Conservation (phyloP, 345 rosid genomes). For the Brassica juncea region DNA sequence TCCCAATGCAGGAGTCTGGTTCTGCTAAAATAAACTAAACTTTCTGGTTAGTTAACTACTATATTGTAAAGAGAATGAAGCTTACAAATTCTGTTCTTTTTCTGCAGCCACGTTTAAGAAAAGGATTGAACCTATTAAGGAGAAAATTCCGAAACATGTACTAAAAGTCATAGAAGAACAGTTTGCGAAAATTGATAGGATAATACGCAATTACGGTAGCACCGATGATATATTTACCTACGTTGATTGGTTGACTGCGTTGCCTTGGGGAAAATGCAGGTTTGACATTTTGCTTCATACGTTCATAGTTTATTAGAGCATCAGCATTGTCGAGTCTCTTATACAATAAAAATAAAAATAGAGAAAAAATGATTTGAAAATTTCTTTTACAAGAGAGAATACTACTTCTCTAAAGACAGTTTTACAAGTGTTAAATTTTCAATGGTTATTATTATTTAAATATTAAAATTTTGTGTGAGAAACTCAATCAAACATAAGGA, state of each 20-base stretch:
- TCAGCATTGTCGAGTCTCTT: not conserved
- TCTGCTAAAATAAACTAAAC: slow-evolving; percentile 78
- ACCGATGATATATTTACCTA: not conserved
- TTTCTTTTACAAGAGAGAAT: not conserved
- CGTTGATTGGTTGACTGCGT: not conserved
- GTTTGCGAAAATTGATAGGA: not conserved
- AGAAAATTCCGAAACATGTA: slow-evolving; percentile 78
- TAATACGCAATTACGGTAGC: not conserved
- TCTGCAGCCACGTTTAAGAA: slow-evolving; percentile 77
- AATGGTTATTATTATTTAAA: not conserved
- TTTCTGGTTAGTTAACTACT: slow-evolving; percentile 54
- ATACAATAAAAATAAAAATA: not conserved
- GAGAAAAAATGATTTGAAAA: not conserved
- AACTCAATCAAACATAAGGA: too few species aligned
- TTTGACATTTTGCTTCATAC: not conserved
- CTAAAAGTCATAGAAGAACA: slow-evolving; percentile 77
- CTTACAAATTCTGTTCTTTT: slow-evolving; percentile 23
- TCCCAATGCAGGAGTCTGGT: slow-evolving; percentile 68
- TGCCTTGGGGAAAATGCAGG: slow-evolving; percentile 2
- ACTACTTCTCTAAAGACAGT: not conserved
- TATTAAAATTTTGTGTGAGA: too few species aligned
- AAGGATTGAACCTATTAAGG: slow-evolving; percentile 68
- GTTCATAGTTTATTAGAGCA: not conserved
- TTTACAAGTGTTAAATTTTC: not conserved
- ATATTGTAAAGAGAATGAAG: not conserved